Conservation (phyloP, 805 yeast genomes). For the Starmerella vaccinii region DNA sequence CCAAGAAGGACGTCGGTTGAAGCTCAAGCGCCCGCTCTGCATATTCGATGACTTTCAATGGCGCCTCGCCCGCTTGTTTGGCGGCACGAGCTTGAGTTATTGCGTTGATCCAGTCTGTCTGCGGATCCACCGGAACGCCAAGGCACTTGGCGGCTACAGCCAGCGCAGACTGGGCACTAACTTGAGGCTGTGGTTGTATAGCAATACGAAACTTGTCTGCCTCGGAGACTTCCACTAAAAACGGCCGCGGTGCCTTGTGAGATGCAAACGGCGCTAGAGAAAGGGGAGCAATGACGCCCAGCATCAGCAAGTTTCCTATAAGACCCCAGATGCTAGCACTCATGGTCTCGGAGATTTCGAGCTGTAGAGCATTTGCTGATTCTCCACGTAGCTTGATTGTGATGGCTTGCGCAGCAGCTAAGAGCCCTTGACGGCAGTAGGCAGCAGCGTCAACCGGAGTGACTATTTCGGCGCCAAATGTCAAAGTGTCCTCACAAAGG, state of each 20-base stretch:
- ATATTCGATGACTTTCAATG: not conserved
- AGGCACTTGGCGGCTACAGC: constrained; percentile 9
- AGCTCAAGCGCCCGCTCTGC: constrained; percentile 2
- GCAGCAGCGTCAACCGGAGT: constrained; percentile 9
- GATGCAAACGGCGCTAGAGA: not conserved
- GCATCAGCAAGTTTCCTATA: constrained; percentile 11
- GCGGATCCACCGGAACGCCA: constrained; percentile 1
- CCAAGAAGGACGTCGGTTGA: not conserved
- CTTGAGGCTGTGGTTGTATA: not conserved
- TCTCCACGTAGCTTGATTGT: constrained; percentile 73
- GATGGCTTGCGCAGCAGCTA: constrained; percentile 16
- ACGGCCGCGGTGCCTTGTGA: constrained; percentile 6
- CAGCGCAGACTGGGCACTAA: constrained; percentile 5
- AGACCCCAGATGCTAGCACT: not conserved
- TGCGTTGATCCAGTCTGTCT: constrained; percentile 13
- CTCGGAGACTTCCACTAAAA: constrained; percentile 11
- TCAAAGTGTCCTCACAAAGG: constrained; percentile 73
- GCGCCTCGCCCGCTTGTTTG: not conserved
- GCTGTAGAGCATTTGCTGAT: constrained; percentile 46
- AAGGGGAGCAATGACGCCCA: constrained; percentile 17
- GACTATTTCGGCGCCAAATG: constrained; percentile 15
- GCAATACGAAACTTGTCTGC: constrained; percentile 9
- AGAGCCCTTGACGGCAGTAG: constrained; percentile 16
- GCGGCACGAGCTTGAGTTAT: constrained; percentile 8
- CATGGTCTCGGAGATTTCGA: not conserved